Evolutionary conservation across 2,329 filamentous ascomycete genomes (phyloP).

Genomic region (Claviceps sp.): DNA sequence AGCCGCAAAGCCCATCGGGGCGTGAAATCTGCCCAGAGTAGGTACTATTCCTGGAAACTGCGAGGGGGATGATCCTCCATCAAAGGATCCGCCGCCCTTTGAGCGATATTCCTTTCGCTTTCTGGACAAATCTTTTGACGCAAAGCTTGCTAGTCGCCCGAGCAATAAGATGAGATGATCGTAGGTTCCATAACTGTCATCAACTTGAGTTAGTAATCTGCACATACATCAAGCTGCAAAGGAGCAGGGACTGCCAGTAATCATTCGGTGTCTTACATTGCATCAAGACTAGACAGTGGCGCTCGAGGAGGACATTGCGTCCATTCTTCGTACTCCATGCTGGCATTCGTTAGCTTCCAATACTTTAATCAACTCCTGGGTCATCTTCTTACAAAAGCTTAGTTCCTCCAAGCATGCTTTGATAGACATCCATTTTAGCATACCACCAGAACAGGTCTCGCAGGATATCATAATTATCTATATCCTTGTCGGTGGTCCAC

Average conservation of each 20-base stretch:
- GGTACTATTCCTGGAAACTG: constrained; percentile 45
- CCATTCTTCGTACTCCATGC: constrained; percentile 70
- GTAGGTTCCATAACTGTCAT: constrained; percentile 63
- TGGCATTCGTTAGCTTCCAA: constrained; percentile 23
- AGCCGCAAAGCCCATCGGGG: constrained; percentile 42
- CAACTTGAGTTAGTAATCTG: neutral
- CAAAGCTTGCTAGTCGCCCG: constrained; percentile 66
- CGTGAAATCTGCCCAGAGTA: constrained; percentile 32
- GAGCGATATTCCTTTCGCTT: constrained; percentile 51
- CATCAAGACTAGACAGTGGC: constrained; percentile 61
- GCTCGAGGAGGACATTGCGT: constrained; percentile 79
- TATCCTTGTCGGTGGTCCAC: constrained; percentile 42
- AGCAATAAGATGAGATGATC: constrained; percentile 79
- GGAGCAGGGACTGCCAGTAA: neutral
- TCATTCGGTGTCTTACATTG: constrained; percentile 38
- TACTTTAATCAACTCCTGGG: neutral
- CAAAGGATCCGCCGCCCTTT: constrained; percentile 14
- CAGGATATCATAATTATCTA: constrained; percentile 67
- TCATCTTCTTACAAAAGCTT: constrained; percentile 52
- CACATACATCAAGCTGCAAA: neutral
- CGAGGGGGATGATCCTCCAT: constrained; percentile 20
- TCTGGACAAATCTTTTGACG: constrained; percentile 60
- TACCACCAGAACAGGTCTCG: constrained; percentile 95
- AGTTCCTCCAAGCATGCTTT: constrained; percentile 79
- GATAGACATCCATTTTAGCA: constrained; percentile 84